A percentile compares a stretch with the other conserved stretches of the same genome.
Evolutionary conservation across 2,329 filamentous ascomycete genomes (phyloP).

Genomic region (Dothidotthia symphoricarpi): DNA sequence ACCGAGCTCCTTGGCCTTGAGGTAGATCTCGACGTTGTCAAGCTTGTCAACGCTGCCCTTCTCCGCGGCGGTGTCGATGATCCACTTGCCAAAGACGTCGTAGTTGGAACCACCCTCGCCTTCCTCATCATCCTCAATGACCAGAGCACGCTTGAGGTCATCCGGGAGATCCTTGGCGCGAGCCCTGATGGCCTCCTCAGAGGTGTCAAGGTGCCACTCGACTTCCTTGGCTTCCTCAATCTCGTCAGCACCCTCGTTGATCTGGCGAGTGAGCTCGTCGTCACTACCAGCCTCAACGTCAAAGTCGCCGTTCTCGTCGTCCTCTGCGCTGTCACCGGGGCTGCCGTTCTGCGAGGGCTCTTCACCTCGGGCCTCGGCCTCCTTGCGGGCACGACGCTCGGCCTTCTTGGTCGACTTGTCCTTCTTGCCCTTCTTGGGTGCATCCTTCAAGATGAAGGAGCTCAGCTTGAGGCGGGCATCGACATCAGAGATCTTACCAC

Average conservation of each 20-base stretch:
- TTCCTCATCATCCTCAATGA: slow-evolving; percentile 77
- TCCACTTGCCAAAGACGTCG: slow-evolving; percentile 91
- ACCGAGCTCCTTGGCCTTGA: slow-evolving; percentile 94
- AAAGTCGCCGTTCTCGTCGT: slow-evolving; percentile 65
- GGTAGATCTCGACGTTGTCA: slow-evolving; percentile 85
- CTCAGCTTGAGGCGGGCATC: slow-evolving; percentile 93
- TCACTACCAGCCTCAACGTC: slow-evolving; percentile 76
- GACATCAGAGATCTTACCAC: slow-evolving; percentile 87
- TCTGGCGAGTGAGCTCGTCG: slow-evolving; percentile 81
- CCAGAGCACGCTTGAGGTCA: slow-evolving; percentile 90
- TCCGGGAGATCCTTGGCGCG: slow-evolving; percentile 90
- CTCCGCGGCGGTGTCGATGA: slow-evolving; percentile 70
- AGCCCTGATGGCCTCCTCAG: slow-evolving; percentile 89
- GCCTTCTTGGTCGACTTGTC: slow-evolving; percentile 95
- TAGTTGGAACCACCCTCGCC: slow-evolving; percentile 81
- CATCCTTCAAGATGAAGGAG: slow-evolving; percentile 95
- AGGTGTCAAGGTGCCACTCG: slow-evolving; percentile 96
- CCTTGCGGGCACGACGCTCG: slow-evolving; percentile 79
- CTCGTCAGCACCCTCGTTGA: slow-evolving; percentile 66
- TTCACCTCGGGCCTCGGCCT: slow-evolving; percentile 58
- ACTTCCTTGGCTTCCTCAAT: slow-evolving; percentile 81
- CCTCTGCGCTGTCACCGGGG: slow-evolving; percentile 65
- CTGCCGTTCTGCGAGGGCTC: slow-evolving; percentile 56
- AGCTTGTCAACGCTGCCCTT: slow-evolving; percentile 73
- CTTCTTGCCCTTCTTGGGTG: slow-evolving; percentile 91